Percentiles rank a stretch among this genome's conserved stretches.
These are phyloP conservation scores for Colletotrichum zoysiae DNA, from an alignment of 2,329 filamentous ascomycete species.

Conservation along the genomic window DNA sequence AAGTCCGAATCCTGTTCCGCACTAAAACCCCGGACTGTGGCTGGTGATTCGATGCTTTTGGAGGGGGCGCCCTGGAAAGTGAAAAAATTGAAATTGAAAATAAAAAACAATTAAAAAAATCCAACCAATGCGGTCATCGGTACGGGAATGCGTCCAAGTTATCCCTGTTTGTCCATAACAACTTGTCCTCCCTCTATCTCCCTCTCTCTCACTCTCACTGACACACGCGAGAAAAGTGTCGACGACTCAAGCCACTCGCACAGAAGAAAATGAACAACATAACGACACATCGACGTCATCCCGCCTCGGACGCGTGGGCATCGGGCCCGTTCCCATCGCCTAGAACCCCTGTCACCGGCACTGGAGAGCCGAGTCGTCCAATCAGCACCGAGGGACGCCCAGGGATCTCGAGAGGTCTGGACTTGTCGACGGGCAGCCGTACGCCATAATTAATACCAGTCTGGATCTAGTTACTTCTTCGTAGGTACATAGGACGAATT, in stretches of 20 bases:
- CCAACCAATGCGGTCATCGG: background rate
- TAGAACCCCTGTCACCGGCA: constrained; percentile 27
- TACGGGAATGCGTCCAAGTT: background rate
- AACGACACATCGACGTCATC: constrained; percentile 31
- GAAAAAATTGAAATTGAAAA: no score
- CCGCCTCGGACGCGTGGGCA: constrained; percentile 35
- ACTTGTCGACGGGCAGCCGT: constrained; percentile 12
- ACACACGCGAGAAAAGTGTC: background rate
- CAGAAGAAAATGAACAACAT: background rate
- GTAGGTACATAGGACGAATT: background rate
- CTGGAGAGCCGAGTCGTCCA: constrained; percentile 36
- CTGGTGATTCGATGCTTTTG: constrained; percentile 21
- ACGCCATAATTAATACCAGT: constrained; percentile 18
- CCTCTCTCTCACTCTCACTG: no score
- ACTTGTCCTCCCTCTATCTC: no score
- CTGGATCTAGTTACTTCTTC: background rate
- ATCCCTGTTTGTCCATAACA: background rate
- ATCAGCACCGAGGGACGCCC: constrained; percentile 16
- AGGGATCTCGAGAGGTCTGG: constrained; percentile 6
- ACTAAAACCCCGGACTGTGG: constrained; percentile 26
- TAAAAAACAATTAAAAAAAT: no score
- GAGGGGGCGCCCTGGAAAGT: background rate
- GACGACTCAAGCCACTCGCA: background rate
- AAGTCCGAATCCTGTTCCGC: no score
- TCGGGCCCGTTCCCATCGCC: constrained; percentile 27